A percentile compares a stretch with the other conserved stretches of the same genome.
Evolutionary conservation across 2,329 filamentous ascomycete genomes (phyloP).

Genomic region (Cytospora piceicola): DNA sequence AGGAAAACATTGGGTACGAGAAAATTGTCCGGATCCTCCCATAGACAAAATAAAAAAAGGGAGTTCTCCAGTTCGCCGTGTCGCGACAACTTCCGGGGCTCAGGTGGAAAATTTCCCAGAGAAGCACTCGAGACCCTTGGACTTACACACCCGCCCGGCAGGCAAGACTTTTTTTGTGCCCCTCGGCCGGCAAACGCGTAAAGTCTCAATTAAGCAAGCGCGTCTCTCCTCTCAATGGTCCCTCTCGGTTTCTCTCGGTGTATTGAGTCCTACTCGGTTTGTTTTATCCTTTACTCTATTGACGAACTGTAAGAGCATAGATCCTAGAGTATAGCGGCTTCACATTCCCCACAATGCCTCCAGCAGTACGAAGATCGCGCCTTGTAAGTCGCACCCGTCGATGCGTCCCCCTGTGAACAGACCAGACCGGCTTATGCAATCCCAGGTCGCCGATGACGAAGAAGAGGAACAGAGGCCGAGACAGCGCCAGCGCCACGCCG

Average conservation of each 20-base stretch:
- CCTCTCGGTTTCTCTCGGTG: not conserved
- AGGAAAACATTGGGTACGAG: conserved; percentile 41
- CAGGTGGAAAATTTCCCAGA: not conserved
- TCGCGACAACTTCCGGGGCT: conserved; percentile 11
- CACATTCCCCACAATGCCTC: conserved; percentile 17
- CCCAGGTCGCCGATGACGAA: conserved; percentile 39
- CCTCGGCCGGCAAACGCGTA: conserved; percentile 11
- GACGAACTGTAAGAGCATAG: too few species aligned
- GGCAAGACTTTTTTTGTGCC: not conserved
- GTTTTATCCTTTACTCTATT: not conserved
- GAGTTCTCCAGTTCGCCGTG: conserved; percentile 2
- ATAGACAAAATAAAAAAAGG: conserved; percentile 5
- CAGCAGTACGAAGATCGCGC: conserved; percentile 25
- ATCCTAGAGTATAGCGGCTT: not conserved
- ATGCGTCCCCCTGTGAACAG: not conserved
- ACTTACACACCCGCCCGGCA: conserved; percentile 25
- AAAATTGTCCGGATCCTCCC: conserved; percentile 1
- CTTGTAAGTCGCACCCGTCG: conserved; percentile 18
- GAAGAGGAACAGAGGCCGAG: conserved; percentile 50
- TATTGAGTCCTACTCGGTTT: too few species aligned
- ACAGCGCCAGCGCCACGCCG: conserved; percentile 42
- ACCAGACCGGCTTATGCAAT: conserved; percentile 6
- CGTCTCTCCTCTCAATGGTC: conserved; percentile 9
- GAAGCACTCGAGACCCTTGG: conserved; percentile 1
- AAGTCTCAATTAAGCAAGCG: conserved; percentile 4